Evolutionary conservation across 2,329 filamentous ascomycete species (phyloP).

Genomic region (Pseudophaeomoniella oleicola): DNA sequence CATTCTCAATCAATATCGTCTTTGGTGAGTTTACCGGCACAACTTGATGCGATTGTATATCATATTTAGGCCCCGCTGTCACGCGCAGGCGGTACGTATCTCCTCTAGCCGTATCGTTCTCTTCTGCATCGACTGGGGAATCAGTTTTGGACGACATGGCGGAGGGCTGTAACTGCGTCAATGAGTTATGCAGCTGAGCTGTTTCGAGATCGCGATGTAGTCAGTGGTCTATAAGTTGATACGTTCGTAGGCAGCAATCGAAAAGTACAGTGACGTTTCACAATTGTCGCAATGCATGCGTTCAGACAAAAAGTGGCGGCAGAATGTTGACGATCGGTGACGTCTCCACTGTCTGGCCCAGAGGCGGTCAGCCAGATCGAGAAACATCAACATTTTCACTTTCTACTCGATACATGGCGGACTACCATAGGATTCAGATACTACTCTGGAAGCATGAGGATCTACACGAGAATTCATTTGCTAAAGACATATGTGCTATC

Average conservation of each 20-base stretch:
- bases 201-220: too few species aligned
- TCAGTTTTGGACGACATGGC: not conserved
- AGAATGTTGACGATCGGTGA: not conserved
- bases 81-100: conserved; percentile 68
- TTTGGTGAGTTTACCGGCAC: conserved; percentile 61
- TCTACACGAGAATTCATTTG: too few species aligned
- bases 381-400: not conserved
- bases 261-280: not conserved
- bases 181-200: too few species aligned
- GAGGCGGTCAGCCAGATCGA: not conserved
- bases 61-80: conserved; percentile 66
- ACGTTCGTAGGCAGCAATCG: too few species aligned
- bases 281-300: not conserved
- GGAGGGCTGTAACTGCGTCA: too few species aligned
- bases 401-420: too few species aligned
- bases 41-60: conserved; percentile 53
- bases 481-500: too few species aligned
- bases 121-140: not conserved
- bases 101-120: conserved; percentile 29
- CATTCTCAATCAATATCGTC: conserved; percentile 47
- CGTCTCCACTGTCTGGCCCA: not conserved
- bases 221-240: too few species aligned
- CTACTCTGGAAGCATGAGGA: too few species aligned
- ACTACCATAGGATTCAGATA: too few species aligned
- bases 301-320: too few species aligned